Base-by-base conservation (phyloP, 1,139 yeast species). In the Pneumocystis oryctolagi region DNA sequence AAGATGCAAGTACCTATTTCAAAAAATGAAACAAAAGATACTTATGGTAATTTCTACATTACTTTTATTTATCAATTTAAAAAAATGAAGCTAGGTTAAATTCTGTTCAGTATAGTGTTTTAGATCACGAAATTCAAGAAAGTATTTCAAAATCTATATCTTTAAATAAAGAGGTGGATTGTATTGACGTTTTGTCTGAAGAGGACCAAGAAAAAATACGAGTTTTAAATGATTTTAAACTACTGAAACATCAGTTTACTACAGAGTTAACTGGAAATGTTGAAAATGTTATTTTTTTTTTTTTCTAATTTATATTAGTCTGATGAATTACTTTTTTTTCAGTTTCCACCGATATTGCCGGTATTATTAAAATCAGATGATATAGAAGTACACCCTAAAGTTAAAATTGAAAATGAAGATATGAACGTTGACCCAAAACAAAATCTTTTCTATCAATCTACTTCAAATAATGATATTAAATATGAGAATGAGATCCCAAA, bases 271-370 rank as follows among this genome's bases (percentile, higher is more conserved):
- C 30, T 9, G 16, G 6, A 9, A 37, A 35, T 35, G 14, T 20
- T 18, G 25, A 39, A 30, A 39, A 57, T 35, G 59, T 57, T 35
- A 20, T 4, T 16, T 57, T 35, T 25, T 39, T 35, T n/a, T 18
- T n/a, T 18, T 5, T 5, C 30, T 57, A 57, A 35, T 28, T 39
- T 42, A 25, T 31, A 40, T 39, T 28, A 64, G 55, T 53, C 64
- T 60, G 77, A 77, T 35, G 77, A 78, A 59, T 73, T 75, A 66
- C 76, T 85, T 66, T 77, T 87, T 62, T 75, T 89, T 68, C 96
- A 89, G 71, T 75, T 89, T 65, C 96, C 96, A 5, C 79, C 82
- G 55, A 73, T 80, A 18, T 73, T 87, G 63, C 96, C 96, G 0
- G 67, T 74, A 12, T 84, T 84, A 9, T 56, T 58, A 60, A 66